Conservation (phyloP, 2,329 filamentous ascomycete genomes). For the Beauveria pseudobassiana region DNA sequence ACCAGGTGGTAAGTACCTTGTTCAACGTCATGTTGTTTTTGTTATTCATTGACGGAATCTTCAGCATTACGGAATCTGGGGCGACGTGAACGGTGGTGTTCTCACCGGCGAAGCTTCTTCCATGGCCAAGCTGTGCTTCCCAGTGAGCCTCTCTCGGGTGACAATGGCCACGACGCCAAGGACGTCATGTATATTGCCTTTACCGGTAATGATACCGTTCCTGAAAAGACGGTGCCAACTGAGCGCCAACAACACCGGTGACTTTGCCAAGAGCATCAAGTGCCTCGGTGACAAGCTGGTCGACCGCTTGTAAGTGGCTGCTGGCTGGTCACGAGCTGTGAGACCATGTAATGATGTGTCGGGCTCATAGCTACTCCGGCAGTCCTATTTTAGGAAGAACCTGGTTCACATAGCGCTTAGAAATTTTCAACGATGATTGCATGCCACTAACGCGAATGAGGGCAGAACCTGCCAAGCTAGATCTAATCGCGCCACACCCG, state of each 20-base stretch:
- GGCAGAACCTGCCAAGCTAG: neutral
- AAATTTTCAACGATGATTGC: no score
- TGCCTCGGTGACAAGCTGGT: slow-evolving; percentile 39
- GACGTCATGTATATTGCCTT: slow-evolving; percentile 53
- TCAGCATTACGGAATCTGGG: slow-evolving; percentile 45
- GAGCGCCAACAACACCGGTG: slow-evolving; percentile 34
- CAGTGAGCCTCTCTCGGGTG: slow-evolving; percentile 34
- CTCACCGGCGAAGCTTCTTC: slow-evolving; percentile 41
- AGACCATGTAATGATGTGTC: neutral
- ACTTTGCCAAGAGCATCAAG: slow-evolving; percentile 42
- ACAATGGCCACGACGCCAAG: slow-evolving; percentile 42
- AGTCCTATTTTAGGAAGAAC: neutral
- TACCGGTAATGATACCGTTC: slow-evolving; percentile 40
- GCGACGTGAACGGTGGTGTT: slow-evolving; percentile 45
- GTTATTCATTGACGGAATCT: slow-evolving; percentile 16
- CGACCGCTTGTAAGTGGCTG: neutral
- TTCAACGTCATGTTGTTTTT: no score
- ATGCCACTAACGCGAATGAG: no score
- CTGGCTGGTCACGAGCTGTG: neutral
- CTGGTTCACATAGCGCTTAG: neutral
- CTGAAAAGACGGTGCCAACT: slow-evolving; percentile 39
- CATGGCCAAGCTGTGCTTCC: slow-evolving; percentile 44
- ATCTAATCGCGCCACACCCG: neutral
- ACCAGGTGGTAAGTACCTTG: slow-evolving; percentile 25
- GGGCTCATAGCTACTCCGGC: neutral